Conservation (phyloP, 352 stramenopile genomes). For the Phytopythium aichiense region DNA sequence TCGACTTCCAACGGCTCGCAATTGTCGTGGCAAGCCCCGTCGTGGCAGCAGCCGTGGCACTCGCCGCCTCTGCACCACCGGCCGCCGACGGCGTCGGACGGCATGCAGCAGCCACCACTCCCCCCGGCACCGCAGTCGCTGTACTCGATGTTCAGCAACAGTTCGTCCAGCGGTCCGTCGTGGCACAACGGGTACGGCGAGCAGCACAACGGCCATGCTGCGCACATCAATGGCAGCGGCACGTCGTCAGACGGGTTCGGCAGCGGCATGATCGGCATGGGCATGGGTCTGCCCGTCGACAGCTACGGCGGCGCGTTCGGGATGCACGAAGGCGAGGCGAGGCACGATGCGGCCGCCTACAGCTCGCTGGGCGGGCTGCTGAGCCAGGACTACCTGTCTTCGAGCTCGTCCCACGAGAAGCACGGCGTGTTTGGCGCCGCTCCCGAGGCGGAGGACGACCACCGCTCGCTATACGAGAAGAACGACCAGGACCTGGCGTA, state of each 20-base stretch:
- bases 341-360: slow-evolving; percentile 29
- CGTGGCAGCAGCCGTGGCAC: slow-evolving; percentile 56
- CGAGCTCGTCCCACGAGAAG: slow-evolving; percentile 22
- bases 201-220: slow-evolving; percentile 16
- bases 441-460: slow-evolving; percentile 14
- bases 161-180: neutral
- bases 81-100: slow-evolving; percentile 12
- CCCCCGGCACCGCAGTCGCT: slow-evolving; percentile 38
- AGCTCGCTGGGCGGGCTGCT: slow-evolving; percentile 62
- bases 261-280: slow-evolving; percentile 36
- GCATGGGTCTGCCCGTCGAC: slow-evolving; percentile 35
- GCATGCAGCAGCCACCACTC: slow-evolving; percentile 26
- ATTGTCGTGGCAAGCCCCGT: slow-evolving; percentile 45
- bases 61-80: slow-evolving; percentile 27
- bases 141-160: slow-evolving; percentile 58
- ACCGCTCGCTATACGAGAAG: slow-evolving; percentile 1
- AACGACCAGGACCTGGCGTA: slow-evolving; percentile 20
- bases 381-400: slow-evolving; percentile 44
- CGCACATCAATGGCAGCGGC: slow-evolving; percentile 4
- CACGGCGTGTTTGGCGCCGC: slow-evolving; percentile 25
- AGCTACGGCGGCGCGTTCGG: slow-evolving; percentile 29
- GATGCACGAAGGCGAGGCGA: slow-evolving; percentile 20
- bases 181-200: slow-evolving; percentile 12
- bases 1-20: slow-evolving; percentile 18
- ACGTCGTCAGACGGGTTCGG: slow-evolving; percentile 39